Conservation (phyloP, 2,329 filamentous ascomycete species). For the Cryphonectria naterciae region DNA sequence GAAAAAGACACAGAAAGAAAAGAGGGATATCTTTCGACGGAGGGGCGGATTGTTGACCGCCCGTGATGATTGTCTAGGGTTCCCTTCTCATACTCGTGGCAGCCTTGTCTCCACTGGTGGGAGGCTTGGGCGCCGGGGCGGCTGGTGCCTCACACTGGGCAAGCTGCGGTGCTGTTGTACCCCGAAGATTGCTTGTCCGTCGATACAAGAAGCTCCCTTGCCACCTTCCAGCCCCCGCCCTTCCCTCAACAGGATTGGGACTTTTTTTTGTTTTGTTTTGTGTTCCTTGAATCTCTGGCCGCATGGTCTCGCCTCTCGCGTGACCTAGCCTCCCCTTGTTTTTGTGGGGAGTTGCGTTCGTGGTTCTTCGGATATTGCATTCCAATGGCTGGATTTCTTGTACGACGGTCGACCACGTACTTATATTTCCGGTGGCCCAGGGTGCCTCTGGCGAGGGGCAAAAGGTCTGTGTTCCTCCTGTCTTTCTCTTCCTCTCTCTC, state of each 20-base stretch:
- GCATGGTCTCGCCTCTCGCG: constrained; percentile 32
- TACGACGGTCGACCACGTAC: constrained; percentile 16
- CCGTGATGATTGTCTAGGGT: not conserved
- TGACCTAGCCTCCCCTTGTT: constrained; percentile 21
- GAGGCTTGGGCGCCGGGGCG: not conserved
- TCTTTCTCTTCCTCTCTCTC: not conserved
- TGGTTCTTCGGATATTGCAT: constrained; percentile 7
- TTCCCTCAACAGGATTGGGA: not conserved
- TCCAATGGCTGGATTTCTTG: constrained; percentile 8
- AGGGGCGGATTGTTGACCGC: not conserved
- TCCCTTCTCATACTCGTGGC: not conserved
- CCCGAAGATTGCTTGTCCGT: constrained; percentile 29
- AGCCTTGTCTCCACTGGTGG: not conserved
- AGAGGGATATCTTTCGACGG: not conserved
- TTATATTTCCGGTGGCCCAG: constrained; percentile 21
- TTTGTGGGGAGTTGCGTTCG: constrained; percentile 22
- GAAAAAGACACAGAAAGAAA: not conserved
- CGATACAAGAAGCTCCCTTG: not conserved
- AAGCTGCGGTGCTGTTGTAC: constrained; percentile 35
- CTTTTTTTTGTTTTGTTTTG: not conserved
- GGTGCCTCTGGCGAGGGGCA: constrained; percentile 4
- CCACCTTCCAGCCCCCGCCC: no score
- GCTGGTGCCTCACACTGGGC: not conserved
- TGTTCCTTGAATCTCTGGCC: not conserved
- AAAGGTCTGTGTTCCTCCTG: not conserved